Conservation (phyloP, 306 rosid genomes). For the Lablab purpureus region DNA sequence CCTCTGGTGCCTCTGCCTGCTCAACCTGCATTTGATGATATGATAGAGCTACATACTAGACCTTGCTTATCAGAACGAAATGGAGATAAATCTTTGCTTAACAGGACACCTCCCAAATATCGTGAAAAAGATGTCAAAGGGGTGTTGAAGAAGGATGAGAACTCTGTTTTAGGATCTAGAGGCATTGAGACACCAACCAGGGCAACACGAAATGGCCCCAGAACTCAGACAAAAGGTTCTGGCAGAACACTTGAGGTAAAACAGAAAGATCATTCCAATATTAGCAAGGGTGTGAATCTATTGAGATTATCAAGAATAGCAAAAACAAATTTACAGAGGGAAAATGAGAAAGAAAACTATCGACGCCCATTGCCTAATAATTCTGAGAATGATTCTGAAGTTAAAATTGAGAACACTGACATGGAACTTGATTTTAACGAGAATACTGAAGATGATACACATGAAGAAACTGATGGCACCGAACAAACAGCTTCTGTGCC, state of each 20-base stretch:
- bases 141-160: conserved; percentile 71
- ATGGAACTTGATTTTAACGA: conserved; percentile 98
- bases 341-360: conserved; percentile 97
- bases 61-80: conserved; percentile 81
- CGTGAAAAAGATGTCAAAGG: conserved; percentile 82
- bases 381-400: conserved; percentile 85
- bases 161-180: conserved; percentile 64
- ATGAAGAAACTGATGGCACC: conserved; percentile 76
- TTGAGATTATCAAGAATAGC: conserved; percentile 95
- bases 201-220: conserved; percentile 74
- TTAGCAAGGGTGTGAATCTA: conserved; percentile 76
- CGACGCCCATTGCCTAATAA: conserved; percentile 77
- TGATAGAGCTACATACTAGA: conserved; percentile 72
- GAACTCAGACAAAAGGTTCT: conserved; percentile 75
- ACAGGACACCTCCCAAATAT: conserved; percentile 80
- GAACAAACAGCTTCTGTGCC: conserved; percentile 60
- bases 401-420: conserved; percentile 92
- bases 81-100: conserved; percentile 78
- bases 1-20: conserved; percentile 71
- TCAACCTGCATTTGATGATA: conserved; percentile 88
- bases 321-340: conserved; percentile 83
- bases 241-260: conserved; percentile 71
- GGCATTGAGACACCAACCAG: conserved; percentile 76
- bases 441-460: conserved; percentile 81
- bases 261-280: conserved; percentile 66